A percentile compares a stretch with the other conserved stretches of the same genome.
These are phyloP conservation scores for Dysphania ambrosioides DNA, from an alignment of 148 eudicot species.

Conservation along the genomic window DNA sequence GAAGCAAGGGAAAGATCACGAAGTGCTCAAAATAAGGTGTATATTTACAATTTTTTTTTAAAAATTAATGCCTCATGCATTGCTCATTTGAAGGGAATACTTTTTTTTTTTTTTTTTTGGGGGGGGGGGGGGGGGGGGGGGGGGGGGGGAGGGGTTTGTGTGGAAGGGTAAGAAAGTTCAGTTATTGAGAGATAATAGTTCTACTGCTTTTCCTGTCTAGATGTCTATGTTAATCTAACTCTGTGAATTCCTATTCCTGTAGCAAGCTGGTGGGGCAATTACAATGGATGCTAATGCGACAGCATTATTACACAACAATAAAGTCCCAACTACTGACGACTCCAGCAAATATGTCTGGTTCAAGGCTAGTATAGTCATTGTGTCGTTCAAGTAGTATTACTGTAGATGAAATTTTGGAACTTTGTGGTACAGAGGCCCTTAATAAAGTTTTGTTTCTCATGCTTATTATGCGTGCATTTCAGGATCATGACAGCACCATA, in stretches of 20 bases:
- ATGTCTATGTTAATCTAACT: constrained; percentile 3
- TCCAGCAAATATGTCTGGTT: constrained; percentile 77
- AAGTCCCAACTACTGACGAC: constrained; percentile 69
- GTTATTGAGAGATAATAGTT: neutral
- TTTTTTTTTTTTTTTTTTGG: too few relatives aligned
- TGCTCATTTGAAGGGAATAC: too few relatives aligned
- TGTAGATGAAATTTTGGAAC: neutral
- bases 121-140: too few relatives aligned
- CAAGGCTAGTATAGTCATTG: constrained; percentile 46
- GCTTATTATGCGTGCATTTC: constrained; percentile 24
- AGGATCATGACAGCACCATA: constrained; percentile 79
- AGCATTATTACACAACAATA: constrained; percentile 59
- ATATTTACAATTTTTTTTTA: too few relatives aligned
- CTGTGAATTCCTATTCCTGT: constrained; percentile 22
- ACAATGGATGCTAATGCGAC: constrained; percentile 96
- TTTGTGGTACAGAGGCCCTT: too few relatives aligned
- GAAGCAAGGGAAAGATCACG: constrained; percentile 92
- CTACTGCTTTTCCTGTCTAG: neutral
- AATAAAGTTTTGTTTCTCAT: neutral
- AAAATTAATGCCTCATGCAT: neutral
- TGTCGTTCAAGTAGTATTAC: neutral
- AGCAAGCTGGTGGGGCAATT: constrained; percentile 80
- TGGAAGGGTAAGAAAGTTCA: too few relatives aligned
- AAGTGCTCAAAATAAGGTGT: constrained; percentile 80
- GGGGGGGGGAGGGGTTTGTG: too few relatives aligned